These are phyloP conservation scores for Calocybe gambosa DNA, from an alignment of 1,284 basidiomycete genomes.

Conservation along the genomic window DNA sequence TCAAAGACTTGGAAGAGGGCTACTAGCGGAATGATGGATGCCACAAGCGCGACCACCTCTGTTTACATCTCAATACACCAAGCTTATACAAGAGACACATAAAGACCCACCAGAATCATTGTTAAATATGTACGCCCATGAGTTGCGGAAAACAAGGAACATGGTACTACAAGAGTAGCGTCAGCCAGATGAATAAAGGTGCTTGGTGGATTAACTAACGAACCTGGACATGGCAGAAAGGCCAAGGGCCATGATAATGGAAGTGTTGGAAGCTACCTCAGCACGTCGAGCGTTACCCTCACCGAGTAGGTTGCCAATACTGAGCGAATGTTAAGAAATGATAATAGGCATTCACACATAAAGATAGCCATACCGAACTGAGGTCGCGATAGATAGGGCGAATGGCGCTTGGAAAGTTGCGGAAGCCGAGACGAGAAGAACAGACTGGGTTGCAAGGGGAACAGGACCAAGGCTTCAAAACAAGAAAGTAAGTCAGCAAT, in stretches of 20 bases:
- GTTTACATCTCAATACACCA: slow-evolving; percentile 42
- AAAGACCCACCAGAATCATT: slow-evolving; percentile 56
- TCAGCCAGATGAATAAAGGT: slow-evolving; percentile 1
- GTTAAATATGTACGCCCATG: slow-evolving; percentile 84
- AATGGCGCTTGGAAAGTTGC: slow-evolving; percentile 84
- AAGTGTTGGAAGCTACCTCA: slow-evolving; percentile 52
- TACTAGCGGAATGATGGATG: slow-evolving; percentile 55
- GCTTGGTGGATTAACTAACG: background rate
- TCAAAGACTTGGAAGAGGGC: slow-evolving; percentile 82
- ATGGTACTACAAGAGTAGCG: slow-evolving; percentile 39
- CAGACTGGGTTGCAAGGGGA: slow-evolving; percentile 64
- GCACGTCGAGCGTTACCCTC: slow-evolving; percentile 67
- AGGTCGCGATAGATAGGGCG: slow-evolving; percentile 73
- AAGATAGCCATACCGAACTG: slow-evolving; percentile 57
- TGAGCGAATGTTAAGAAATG: slow-evolving; percentile 23
- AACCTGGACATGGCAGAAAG: slow-evolving; percentile 61
- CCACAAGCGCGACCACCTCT: slow-evolving; percentile 50
- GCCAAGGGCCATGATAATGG: slow-evolving; percentile 53
- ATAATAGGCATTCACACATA: background rate
- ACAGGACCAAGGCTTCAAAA: slow-evolving; percentile 42
- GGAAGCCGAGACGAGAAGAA: slow-evolving; percentile 65
- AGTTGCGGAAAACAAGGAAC: slow-evolving; percentile 64
- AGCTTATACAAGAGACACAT: background rate
- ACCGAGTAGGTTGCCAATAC: slow-evolving; percentile 79
- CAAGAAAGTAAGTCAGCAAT: background rate